Conservation (phyloP, 2,329 filamentous ascomycete species). For the Fusarium guadeloupense region DNA sequence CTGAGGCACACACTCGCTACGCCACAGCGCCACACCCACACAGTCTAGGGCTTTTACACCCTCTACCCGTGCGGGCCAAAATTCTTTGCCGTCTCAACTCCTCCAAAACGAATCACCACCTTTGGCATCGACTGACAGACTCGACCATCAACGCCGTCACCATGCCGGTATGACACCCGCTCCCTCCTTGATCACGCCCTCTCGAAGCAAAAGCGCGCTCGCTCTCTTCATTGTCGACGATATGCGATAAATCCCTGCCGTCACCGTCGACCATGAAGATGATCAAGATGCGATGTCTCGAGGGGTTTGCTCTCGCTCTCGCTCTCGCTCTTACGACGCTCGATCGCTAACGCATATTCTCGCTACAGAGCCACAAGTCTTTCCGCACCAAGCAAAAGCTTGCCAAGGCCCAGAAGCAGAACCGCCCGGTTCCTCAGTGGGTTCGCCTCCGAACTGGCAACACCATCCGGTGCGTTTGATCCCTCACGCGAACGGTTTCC, state of each 20-base stretch:
- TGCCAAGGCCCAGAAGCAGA: constrained; percentile 99
- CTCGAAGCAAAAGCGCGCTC: constrained; percentile 12
- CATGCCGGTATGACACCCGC: constrained; percentile 52
- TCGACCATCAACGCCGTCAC: constrained; percentile 53
- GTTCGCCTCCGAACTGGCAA: constrained; percentile 98
- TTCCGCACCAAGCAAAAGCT: constrained; percentile 99
- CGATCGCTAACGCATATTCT: constrained; percentile 40
- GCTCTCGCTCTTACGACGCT: too few species aligned
- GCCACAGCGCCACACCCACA: constrained; percentile 22
- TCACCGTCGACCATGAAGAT: constrained; percentile 15
- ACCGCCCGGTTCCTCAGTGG: constrained; percentile 99
- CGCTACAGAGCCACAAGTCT: constrained; percentile 91
- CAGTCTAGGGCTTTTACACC: constrained; percentile 52
- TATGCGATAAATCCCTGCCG: constrained; percentile 8
- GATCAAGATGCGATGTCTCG: constrained; percentile 5
- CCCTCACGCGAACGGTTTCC: constrained; percentile 5
- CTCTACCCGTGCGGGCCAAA: constrained; percentile 48
- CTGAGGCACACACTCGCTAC: constrained; percentile 26
- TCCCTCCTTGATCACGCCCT: constrained; percentile 6
- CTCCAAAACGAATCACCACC: constrained; percentile 47
- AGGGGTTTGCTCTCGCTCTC: constrained; percentile 16
- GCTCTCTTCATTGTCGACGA: constrained; percentile 24
- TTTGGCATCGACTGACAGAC: constrained; percentile 46
- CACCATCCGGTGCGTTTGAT: constrained; percentile 90
- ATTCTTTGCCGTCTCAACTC: constrained; percentile 46